Evolutionary conservation across 1,284 basidiomycete species (phyloP), one percentile per base, ranked within the genome.

Genomic region (Cystobasidiaceae sp.): DNA sequence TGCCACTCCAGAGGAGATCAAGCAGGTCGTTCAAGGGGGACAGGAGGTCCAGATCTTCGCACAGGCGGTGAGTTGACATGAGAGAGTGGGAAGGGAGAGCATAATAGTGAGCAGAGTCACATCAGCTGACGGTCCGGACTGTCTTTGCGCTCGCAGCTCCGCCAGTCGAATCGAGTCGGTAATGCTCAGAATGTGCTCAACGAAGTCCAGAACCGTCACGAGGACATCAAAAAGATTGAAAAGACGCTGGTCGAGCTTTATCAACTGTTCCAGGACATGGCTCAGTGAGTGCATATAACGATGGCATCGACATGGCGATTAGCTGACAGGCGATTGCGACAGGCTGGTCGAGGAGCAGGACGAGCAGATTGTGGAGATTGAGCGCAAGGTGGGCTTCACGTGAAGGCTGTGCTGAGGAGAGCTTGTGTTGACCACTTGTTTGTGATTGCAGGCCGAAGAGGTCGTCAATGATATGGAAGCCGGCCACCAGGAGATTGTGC

Each of bases 191-290:
- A 84, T 45, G 93, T 89, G 0, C 90, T 89, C 75, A 83, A 86
- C 56, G 93, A 96, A 78, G 92, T 94, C 1, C 92, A 96, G 77
- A 86, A 89, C 71, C 83, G 93, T 55, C 91, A 96, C 74, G 84
- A 88, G 73, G 93, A 97, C 69, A 85, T 97, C 71, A 83, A 84
- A 71, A 85, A 85, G 73, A 92, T 97, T 75, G 92, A 96, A 76
- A 80, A 82, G 71, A 96, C 92, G 2, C 79, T 97, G 55, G 86
- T 84, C 25, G 92, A 97, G 76, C 82, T 97, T 58, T 89, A 87
- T 1, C 88, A 91, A 75, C 80, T 97, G 69, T 93, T 96, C 78
- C 84, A 84, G 70, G 93, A 97, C 73, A 84, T 83, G 85, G 23
- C 60, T 7, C 49, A 49, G 64, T 71, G 23, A 34, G 60, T 67